phyloP scores from a whole-genome alignment of 2,329 filamentous ascomycete species.

The Capronia americana region DNA sequence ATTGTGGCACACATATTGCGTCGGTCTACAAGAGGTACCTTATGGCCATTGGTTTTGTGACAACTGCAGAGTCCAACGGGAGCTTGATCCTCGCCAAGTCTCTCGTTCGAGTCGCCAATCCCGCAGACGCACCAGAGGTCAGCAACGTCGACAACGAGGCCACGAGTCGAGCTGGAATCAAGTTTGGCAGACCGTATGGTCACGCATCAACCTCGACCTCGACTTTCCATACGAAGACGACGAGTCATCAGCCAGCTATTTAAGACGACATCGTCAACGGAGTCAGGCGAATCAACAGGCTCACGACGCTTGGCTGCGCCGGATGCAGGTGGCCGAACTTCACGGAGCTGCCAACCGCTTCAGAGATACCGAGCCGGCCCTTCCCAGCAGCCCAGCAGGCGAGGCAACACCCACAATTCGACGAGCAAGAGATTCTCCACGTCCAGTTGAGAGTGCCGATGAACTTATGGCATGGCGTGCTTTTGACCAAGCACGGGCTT shows the following conservation, averaged over 20 bases:
- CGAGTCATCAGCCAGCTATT: conserved; percentile 61
- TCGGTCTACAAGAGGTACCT: conserved; percentile 79
- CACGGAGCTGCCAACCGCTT: conserved; percentile 76
- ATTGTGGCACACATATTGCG: conserved; percentile 89
- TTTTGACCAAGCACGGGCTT: conserved; percentile 81
- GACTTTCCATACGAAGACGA: conserved; percentile 86
- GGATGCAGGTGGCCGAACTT: conserved; percentile 79
- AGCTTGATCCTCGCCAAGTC: conserved; percentile 47
- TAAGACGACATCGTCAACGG: conserved; percentile 58
- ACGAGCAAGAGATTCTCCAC: conserved; percentile 46
- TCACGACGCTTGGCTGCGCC: conserved; percentile 77
- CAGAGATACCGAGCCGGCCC: conserved; percentile 68
- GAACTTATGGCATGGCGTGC: conserved; percentile 88
- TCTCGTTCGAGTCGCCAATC: conserved; percentile 50
- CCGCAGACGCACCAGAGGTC: conserved; percentile 56
- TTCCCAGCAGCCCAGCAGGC: conserved; percentile 44
- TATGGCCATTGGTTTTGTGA: conserved; percentile 88
- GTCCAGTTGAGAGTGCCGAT: conserved; percentile 74
- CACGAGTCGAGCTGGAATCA: conserved; percentile 69
- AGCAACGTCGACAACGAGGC: conserved; percentile 51
- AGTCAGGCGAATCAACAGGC: conserved; percentile 62
- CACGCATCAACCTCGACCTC: conserved; percentile 75
- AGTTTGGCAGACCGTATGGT: conserved; percentile 90
- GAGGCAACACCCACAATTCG: conserved; percentile 47
- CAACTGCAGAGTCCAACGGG: conserved; percentile 67